A percentile compares a stretch with the other conserved stretches of the same genome.
phyloP scores from a whole-genome alignment of 495 filamentous ascomycete species.

The Gamarada debralockiae region DNA sequence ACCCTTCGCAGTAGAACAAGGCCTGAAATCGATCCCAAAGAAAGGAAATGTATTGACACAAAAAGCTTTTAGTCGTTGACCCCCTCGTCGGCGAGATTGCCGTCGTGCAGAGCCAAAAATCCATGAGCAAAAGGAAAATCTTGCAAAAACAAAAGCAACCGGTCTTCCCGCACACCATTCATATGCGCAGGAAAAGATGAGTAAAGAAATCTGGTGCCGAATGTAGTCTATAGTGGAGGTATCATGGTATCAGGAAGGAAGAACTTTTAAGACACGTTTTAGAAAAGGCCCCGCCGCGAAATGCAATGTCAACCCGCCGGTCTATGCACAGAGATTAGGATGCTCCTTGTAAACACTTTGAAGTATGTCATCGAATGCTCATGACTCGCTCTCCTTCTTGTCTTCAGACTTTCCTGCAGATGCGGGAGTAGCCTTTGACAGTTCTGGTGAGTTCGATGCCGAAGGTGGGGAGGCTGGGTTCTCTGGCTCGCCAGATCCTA shows the following conservation, averaged over 20 bases:
- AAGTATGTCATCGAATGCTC: slow-evolving; percentile 23
- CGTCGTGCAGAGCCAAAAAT: slow-evolving; percentile 17
- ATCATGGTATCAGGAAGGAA: slow-evolving; percentile 35
- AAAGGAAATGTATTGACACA: slow-evolving; percentile 24
- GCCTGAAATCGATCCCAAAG: not conserved
- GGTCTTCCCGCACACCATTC: slow-evolving; percentile 24
- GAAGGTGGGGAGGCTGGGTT: slow-evolving; percentile 60
- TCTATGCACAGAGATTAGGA: slow-evolving; percentile 29
- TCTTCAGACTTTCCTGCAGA: slow-evolving; percentile 35
- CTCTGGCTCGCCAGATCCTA: slow-evolving; percentile 36
- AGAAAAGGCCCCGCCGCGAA: slow-evolving; percentile 35
- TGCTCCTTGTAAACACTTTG: slow-evolving; percentile 23
- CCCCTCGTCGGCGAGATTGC: slow-evolving; percentile 11
- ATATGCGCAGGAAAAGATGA: slow-evolving; percentile 25
- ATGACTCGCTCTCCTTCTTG: slow-evolving; percentile 40
- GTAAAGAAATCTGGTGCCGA: slow-evolving; percentile 22
- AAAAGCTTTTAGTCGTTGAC: slow-evolving; percentile 20
- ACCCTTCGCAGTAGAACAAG: slow-evolving; percentile 11
- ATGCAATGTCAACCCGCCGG: slow-evolving; percentile 38
- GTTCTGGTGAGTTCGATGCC: slow-evolving; percentile 54
- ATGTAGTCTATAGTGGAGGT: slow-evolving; percentile 35
- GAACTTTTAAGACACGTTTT: slow-evolving; percentile 42
- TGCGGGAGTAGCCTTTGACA: slow-evolving; percentile 60
- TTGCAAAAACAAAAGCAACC: slow-evolving; percentile 19
- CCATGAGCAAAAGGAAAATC: slow-evolving; percentile 25